phyloP scores from a whole-genome alignment of 2,329 filamentous ascomycete species.

The Cercospora citrullina region DNA sequence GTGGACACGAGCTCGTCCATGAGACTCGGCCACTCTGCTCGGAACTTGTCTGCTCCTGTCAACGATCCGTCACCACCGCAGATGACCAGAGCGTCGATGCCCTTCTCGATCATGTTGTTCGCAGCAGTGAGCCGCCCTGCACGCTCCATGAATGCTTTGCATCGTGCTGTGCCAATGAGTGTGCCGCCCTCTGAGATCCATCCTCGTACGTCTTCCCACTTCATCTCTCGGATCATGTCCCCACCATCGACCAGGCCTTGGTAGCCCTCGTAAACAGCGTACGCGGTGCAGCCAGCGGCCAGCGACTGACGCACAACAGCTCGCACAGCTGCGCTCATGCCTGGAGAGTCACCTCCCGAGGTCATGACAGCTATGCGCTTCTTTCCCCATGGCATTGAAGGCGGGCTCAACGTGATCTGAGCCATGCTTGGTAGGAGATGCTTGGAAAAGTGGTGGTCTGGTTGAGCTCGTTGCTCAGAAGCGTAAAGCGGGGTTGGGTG shows the following conservation, averaged over 20 bases:
- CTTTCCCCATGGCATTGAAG: conserved; percentile 42
- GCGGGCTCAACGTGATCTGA: conserved; percentile 35
- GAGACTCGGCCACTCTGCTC: conserved; percentile 86
- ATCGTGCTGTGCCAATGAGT: conserved; percentile 90
- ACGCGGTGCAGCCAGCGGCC: conserved; percentile 61
- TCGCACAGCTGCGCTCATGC: conserved; percentile 90
- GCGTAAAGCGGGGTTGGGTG: background rate
- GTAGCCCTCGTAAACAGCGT: conserved; percentile 79
- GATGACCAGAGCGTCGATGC: conserved; percentile 94
- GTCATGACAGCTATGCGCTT: conserved; percentile 86
- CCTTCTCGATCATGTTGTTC: conserved; percentile 89
- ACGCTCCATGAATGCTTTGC: conserved; percentile 88
- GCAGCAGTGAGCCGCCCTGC: conserved; percentile 79
- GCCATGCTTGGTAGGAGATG: conserved; percentile 30
- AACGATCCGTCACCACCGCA: conserved; percentile 96
- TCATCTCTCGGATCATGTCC: conserved; percentile 81
- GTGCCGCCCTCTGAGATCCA: conserved; percentile 94
- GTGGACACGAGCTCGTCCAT: conserved; percentile 78
- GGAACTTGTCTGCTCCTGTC: conserved; percentile 92
- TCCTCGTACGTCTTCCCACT: conserved; percentile 91
- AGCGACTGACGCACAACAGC: conserved; percentile 91
- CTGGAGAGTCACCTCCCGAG: conserved; percentile 88
- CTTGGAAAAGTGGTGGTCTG: background rate
- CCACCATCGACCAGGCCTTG: conserved; percentile 90
- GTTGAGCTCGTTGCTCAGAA: conserved; percentile 2